Evolutionary conservation across 2,329 filamentous ascomycete genomes (phyloP).

Genomic region (Cladosporium sp.): DNA sequence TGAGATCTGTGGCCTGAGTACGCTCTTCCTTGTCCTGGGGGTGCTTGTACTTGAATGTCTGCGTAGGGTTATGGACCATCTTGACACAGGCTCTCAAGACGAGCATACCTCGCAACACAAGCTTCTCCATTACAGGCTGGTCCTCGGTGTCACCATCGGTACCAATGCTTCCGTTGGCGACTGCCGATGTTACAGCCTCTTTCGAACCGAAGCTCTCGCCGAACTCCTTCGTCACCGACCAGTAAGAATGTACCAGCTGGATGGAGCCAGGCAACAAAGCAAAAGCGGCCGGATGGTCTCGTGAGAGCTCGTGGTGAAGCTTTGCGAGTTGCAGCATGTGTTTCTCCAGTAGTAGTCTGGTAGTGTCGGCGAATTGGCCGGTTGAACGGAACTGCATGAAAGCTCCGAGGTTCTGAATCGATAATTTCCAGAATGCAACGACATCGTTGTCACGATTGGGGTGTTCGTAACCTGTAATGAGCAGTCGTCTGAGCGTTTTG

Average conservation of each 20-base stretch:
- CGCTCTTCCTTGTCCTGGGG: constrained; percentile 75
- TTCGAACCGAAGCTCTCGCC: constrained; percentile 69
- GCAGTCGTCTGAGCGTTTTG: constrained; percentile 75
- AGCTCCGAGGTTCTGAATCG: constrained; percentile 74
- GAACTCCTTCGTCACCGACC: constrained; percentile 75
- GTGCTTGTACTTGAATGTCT: constrained; percentile 81
- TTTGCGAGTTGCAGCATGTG: constrained; percentile 90
- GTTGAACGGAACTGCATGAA: constrained; percentile 61
- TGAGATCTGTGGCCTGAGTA: constrained; percentile 63
- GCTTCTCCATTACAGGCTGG: constrained; percentile 61
- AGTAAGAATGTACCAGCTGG: constrained; percentile 77
- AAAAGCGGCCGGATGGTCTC: constrained; percentile 77
- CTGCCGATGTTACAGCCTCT: constrained; percentile 36
- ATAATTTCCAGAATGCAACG: constrained; percentile 75
- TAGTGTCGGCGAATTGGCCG: constrained; percentile 17
- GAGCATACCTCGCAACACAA: constrained; percentile 80
- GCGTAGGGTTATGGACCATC: constrained; percentile 77
- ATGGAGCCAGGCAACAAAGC: constrained; percentile 77
- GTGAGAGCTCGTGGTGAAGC: constrained; percentile 83
- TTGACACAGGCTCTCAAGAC: constrained; percentile 79
- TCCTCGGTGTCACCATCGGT: constrained; percentile 47
- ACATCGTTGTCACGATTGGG: constrained; percentile 78
- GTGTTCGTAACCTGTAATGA: constrained; percentile 79
- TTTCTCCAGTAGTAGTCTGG: constrained; percentile 65
- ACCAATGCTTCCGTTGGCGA: constrained; percentile 42